Evolutionary conservation across 1,284 basidiomycete genomes (phyloP), one percentile per base, ranked within the genome.

Genomic region (Sanghuangporus sanghuang): DNA sequence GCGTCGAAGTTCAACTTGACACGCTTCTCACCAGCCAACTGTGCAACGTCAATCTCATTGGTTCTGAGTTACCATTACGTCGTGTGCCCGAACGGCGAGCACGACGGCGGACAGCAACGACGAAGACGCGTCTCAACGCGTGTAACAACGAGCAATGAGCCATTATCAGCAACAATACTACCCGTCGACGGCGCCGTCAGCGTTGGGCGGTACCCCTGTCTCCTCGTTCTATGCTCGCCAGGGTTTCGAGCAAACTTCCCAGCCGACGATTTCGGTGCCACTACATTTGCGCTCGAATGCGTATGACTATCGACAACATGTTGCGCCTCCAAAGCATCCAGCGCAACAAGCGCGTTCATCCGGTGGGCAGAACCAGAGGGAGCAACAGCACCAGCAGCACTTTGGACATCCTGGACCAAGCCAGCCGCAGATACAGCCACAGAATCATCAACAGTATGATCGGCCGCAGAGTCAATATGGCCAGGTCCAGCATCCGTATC

Each of bases 151-250:
- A n/a, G 21, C 38, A 52, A 64, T 64, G 63, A 64, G 44, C 53
- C 53, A 64, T 39, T 64, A 64, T 36, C 63, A 59, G 46, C 57
- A 62, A 36, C 61, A 59, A 11, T 60, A 56, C 21, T 64, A 46
- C 35, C 21, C 44, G 14, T 12, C 44, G 21, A 48, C 49, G 38
- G 57, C 27, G 35, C 57, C 49, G 21, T 21, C 63, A 38, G 23
- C 44, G n/a, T 23, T 57, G 48, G 44, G 39, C 40, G 35, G 56
- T 57, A 35, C 63, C 46, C 54, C 50, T 49, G 18, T 35, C 40
- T 60, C 63, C 38, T 38, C 63, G 16, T 57, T 61, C 59, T 64
- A 61, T 54, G 48, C 63, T 11, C 63, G 63, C 46, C 63, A 64
- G 48, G 44, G 36, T 23, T 61, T 57, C 49, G 59, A 63, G 36